A percentile compares a stretch with the other conserved stretches of the same genome.
Conservation (phyloP, 179 eudicot species). For the Beta corolliflora region DNA sequence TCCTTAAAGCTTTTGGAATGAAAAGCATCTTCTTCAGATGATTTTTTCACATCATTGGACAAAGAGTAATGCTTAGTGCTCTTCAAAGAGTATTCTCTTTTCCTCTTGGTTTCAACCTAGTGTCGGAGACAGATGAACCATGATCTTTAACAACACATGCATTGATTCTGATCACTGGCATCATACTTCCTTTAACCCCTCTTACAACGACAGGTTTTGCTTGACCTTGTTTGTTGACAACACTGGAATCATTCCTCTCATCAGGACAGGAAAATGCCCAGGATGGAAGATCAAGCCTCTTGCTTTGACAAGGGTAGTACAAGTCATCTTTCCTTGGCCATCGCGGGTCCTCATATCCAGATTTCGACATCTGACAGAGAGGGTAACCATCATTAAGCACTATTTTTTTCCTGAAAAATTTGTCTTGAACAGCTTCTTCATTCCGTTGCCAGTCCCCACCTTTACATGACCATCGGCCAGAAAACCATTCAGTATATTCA, state of each 20-base stretch:
- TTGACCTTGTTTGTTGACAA: conserved; percentile 47
- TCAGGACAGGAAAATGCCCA: conserved; percentile 85
- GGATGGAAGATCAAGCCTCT: conserved; percentile 75
- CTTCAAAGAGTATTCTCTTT: conserved; percentile 71
- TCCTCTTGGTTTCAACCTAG: conserved; percentile 60
- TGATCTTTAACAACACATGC: conserved; percentile 88
- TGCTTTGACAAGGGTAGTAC: conserved; percentile 63
- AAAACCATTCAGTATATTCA: conserved; percentile 59
- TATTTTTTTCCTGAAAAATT: conserved; percentile 54
- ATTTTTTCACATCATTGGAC: conserved; percentile 59
- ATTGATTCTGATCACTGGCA: conserved; percentile 90
- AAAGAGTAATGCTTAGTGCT: conserved; percentile 46
- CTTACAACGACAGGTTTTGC: conserved; percentile 48
- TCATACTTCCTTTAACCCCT: conserved; percentile 76
- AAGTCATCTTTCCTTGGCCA: conserved; percentile 73
- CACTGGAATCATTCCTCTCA: conserved; percentile 57
- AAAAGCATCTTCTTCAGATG: conserved; percentile 49
- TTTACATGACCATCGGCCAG: conserved; percentile 82
- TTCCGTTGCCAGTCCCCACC: conserved; percentile 95
- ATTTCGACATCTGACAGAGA: conserved; percentile 75
- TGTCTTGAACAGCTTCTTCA: conserved; percentile 73
- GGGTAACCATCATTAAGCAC: conserved; percentile 97
- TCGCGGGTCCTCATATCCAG: conserved; percentile 89
- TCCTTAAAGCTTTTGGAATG: conserved; percentile 46
- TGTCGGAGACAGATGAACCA: conserved; percentile 70